Percentiles rank a stretch among this genome's conserved stretches.
Conservation (phyloP, 2,329 filamentous ascomycete genomes). For the Monosporascus sp. region DNA sequence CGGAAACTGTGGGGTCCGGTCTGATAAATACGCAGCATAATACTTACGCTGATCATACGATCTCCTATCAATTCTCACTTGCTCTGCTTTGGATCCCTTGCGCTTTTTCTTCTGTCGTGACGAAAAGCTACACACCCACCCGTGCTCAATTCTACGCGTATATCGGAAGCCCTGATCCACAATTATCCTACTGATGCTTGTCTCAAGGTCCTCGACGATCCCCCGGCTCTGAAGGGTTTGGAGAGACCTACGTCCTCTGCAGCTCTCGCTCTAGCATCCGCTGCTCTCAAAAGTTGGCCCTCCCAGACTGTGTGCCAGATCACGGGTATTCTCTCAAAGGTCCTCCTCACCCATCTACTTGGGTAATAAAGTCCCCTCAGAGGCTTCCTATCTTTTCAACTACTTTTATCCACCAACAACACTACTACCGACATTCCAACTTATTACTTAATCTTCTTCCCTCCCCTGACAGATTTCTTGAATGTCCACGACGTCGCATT, state of each 20-base stretch:
- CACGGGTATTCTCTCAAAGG: neutral
- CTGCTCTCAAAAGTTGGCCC: neutral
- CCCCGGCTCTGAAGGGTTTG: neutral
- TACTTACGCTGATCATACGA: neutral
- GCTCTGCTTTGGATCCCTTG: too few relatives aligned
- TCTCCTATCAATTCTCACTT: neutral
- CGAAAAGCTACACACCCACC: neutral
- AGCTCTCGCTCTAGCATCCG: neutral
- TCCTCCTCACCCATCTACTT: neutral
- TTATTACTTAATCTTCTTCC: neutral
- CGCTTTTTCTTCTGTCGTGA: too few relatives aligned
- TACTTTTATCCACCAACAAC: neutral
- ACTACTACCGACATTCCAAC: neutral
- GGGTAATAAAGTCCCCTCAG: neutral
- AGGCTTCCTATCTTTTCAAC: neutral
- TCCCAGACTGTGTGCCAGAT: neutral
- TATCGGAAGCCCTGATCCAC: neutral
- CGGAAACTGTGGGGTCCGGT: neutral
- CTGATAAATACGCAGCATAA: neutral
- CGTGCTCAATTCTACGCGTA: neutral
- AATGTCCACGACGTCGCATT: constrained; percentile 20
- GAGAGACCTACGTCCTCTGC: neutral
- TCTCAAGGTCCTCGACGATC: neutral
- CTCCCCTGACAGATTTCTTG: constrained; percentile 11
- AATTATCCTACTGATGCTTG: constrained; percentile 1